Conservation (phyloP, 2,329 filamentous ascomycete species). For the Fusarium praegraminearum region DNA sequence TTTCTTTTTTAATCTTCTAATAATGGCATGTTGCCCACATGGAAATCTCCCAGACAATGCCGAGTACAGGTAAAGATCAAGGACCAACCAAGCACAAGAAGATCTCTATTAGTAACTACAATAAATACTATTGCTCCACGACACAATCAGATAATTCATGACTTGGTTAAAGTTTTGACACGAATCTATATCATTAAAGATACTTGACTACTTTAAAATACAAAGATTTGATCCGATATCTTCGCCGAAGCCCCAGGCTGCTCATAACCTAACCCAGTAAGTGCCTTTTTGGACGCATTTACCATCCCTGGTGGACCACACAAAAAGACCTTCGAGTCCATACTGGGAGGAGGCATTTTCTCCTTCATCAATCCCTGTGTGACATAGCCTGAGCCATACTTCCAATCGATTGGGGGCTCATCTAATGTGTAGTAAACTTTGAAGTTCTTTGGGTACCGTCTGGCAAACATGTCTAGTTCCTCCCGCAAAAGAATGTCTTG, state of each 20-base stretch:
- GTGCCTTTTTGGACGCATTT: slow-evolving; percentile 64
- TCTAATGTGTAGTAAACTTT: slow-evolving; percentile 68
- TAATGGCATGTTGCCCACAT: slow-evolving; percentile 12
- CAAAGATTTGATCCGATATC: slow-evolving; percentile 67
- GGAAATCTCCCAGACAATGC: not conserved
- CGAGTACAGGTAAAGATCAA: too few relatives aligned
- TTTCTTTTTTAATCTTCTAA: slow-evolving; percentile 17
- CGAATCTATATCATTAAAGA: not conserved
- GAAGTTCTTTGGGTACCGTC: slow-evolving; percentile 65
- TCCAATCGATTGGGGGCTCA: slow-evolving; percentile 60
- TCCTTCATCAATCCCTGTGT: slow-evolving; percentile 62
- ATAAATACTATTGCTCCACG: too few relatives aligned
- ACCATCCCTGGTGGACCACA: slow-evolving; percentile 73
- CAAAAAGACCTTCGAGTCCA: slow-evolving; percentile 65
- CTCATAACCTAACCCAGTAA: slow-evolving; percentile 62
- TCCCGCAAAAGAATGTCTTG: slow-evolving; percentile 69
- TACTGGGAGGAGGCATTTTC: slow-evolving; percentile 59
- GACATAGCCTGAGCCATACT: slow-evolving; percentile 62
- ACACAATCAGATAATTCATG: too few relatives aligned
- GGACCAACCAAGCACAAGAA: too few relatives aligned
- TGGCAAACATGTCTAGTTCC: slow-evolving; percentile 66
- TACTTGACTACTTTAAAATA: not conserved
- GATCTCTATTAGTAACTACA: too few relatives aligned
- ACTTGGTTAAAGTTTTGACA: too few relatives aligned
- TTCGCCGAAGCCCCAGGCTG: slow-evolving; percentile 62